These are phyloP conservation scores for Colletotrichum agaves DNA, from an alignment of 2,329 filamentous ascomycete species.

Conservation along the genomic window DNA sequence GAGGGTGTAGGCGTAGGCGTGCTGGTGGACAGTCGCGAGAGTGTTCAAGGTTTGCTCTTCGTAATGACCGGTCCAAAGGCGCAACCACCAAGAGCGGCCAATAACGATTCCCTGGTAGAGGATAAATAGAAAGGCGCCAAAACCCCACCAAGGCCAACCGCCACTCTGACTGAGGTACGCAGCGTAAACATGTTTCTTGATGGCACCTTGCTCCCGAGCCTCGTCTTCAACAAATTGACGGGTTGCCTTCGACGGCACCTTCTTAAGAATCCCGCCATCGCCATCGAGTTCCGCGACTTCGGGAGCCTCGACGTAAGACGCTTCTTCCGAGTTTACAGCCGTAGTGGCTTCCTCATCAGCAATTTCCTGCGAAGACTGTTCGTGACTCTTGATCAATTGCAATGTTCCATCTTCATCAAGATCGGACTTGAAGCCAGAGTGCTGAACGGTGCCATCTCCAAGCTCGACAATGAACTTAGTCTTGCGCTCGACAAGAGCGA, in stretches of 20 bases:
- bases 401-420: constrained; percentile 67
- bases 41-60: constrained; percentile 43
- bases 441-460: constrained; percentile 72
- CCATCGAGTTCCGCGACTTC: constrained; percentile 47
- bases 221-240: constrained; percentile 84
- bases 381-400: constrained; percentile 66
- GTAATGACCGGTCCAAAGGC: constrained; percentile 67
- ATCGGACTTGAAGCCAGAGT: constrained; percentile 74
- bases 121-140: constrained; percentile 65
- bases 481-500: constrained; percentile 74
- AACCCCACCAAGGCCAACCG: constrained; percentile 68
- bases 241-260: constrained; percentile 62
- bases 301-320: constrained; percentile 47
- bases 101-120: constrained; percentile 65
- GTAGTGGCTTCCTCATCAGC: constrained; percentile 62
- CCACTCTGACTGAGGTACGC: constrained; percentile 76
- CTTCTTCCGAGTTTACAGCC: constrained; percentile 65
- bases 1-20: constrained; percentile 47
- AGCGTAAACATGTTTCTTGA: constrained; percentile 74
- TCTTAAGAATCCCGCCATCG: constrained; percentile 57
- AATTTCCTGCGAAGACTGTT: constrained; percentile 57
- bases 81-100: constrained; percentile 72
- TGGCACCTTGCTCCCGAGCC: constrained; percentile 74
- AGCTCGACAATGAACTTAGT: constrained; percentile 81
- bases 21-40: constrained; percentile 34